Evolutionary conservation across 169 alveolate species (phyloP).

Genomic region (Amoebophrya sp.): DNA sequence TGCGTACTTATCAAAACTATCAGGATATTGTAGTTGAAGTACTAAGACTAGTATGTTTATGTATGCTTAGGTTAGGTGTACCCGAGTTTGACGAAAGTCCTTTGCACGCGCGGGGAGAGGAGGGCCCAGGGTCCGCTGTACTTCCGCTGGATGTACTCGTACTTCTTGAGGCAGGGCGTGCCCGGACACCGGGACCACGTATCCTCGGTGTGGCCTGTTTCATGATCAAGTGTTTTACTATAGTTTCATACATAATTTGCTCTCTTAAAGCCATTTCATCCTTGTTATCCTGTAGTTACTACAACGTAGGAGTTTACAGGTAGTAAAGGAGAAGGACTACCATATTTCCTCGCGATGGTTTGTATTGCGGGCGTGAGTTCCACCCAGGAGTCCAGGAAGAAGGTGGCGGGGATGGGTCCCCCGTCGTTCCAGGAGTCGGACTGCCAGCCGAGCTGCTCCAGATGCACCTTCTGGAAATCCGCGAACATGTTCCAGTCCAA

Average conservation of each 20-base stretch:
- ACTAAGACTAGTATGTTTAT: too few relatives aligned
- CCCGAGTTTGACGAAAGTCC: neutral
- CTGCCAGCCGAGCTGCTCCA: neutral
- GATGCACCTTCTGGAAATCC: neutral
- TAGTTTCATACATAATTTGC: too few relatives aligned
- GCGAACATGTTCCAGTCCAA: neutral
- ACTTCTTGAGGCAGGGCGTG: neutral
- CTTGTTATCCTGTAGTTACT: too few relatives aligned
- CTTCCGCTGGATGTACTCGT: neutral
- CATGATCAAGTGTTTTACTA: too few relatives aligned
- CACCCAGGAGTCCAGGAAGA: neutral
- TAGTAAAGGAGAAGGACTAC: too few relatives aligned
- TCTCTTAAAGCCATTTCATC: too few relatives aligned
- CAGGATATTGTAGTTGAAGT: too few relatives aligned
- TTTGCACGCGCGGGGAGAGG: neutral
- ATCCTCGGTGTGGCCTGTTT: neutral
- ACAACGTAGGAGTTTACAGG: too few relatives aligned
- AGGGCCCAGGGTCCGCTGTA: neutral
- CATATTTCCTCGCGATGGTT: neutral
- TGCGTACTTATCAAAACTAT: too few relatives aligned
- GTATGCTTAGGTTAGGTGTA: neutral
- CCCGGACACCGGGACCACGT: neutral
- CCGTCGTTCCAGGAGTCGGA: neutral
- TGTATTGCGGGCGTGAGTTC: neutral
- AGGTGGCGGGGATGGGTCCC: neutral